Conservation (phyloP, 2,329 filamentous ascomycete species). For the Zasmidium cellare region DNA sequence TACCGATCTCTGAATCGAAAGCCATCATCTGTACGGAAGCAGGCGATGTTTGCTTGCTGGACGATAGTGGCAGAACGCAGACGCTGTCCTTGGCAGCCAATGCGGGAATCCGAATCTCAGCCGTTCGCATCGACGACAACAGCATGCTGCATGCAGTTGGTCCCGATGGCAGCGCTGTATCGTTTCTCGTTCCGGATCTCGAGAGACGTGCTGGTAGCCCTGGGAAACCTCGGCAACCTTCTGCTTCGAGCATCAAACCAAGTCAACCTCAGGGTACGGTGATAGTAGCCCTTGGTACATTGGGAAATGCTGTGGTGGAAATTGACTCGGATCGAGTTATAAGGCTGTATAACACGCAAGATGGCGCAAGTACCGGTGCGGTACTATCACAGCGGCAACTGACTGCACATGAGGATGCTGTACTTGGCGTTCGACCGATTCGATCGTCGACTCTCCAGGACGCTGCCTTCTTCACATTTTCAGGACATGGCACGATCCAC, state of each 20-base stretch:
- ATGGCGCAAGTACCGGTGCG: constrained; percentile 1
- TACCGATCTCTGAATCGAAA: constrained; percentile 68
- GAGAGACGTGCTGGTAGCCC: constrained; percentile 27
- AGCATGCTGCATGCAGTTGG: constrained; percentile 68
- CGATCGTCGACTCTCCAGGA: constrained; percentile 58
- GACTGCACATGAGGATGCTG: constrained; percentile 58
- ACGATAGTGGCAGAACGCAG: constrained; percentile 72
- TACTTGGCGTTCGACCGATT: constrained; percentile 71
- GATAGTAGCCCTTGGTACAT: constrained; percentile 39
- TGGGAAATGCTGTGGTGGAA: constrained; percentile 35
- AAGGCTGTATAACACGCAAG: constrained; percentile 15
- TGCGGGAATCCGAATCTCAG: constrained; percentile 67
- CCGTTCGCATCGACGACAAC: constrained; percentile 61
- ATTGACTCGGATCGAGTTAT: constrained; percentile 28
- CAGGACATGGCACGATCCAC: constrained; percentile 73
- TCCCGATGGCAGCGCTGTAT: constrained; percentile 58
- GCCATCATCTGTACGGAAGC: constrained; percentile 84
- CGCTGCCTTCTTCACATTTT: constrained; percentile 87
- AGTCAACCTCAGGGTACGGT: constrained; percentile 15
- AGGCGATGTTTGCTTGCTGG: constrained; percentile 85
- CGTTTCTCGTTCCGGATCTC: constrained; percentile 42
- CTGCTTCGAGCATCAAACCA: constrained; percentile 18
- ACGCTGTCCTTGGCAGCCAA: constrained; percentile 67
- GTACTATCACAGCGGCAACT: constrained; percentile 39
- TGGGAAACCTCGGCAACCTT: constrained; percentile 19